These are phyloP conservation scores for Epichloe glyceriae DNA, from an alignment of 2,329 filamentous ascomycete genomes.

Conservation along the genomic window DNA sequence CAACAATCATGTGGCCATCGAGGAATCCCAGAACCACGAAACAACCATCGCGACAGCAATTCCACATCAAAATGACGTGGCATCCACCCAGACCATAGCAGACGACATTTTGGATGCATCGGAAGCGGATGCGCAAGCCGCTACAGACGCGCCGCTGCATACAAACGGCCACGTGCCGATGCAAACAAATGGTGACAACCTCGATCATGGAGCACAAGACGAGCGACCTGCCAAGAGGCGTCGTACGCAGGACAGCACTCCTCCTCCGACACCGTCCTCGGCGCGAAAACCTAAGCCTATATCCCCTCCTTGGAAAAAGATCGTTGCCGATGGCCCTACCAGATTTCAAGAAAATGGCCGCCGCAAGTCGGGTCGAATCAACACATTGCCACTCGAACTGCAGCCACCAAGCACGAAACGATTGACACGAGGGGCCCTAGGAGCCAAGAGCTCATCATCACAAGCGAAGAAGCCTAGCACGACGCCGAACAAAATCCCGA, in stretches of 20 bases:
- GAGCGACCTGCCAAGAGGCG: slow-evolving; percentile 52
- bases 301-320: slow-evolving; percentile 90
- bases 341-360: slow-evolving; percentile 65
- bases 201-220: slow-evolving; percentile 22
- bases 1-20: slow-evolving; percentile 25
- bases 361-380: slow-evolving; percentile 53
- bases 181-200: slow-evolving; percentile 47
- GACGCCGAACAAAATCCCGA: slow-evolving; percentile 16
- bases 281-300: slow-evolving; percentile 35
- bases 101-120: slow-evolving; percentile 7
- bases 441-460: slow-evolving; percentile 16
- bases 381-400: slow-evolving; percentile 40
- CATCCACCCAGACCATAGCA: slow-evolving; percentile 8
- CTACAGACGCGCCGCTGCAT: slow-evolving; percentile 12
- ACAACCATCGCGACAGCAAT: slow-evolving; percentile 13
- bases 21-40: slow-evolving; percentile 16
- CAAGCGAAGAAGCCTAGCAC: slow-evolving; percentile 19
- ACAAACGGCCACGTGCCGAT: slow-evolving; percentile 21
- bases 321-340: slow-evolving; percentile 74
- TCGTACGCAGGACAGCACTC: slow-evolving; percentile 38
- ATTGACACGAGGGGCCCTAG: slow-evolving; percentile 31
- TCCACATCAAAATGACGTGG: slow-evolving; percentile 10
- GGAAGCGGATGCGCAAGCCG: slow-evolving; percentile 10
- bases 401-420: slow-evolving; percentile 37
- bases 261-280: slow-evolving; percentile 20